Conservation (phyloP, 768 basidiomycete genomes). For the Tulasnella sp. region DNA sequence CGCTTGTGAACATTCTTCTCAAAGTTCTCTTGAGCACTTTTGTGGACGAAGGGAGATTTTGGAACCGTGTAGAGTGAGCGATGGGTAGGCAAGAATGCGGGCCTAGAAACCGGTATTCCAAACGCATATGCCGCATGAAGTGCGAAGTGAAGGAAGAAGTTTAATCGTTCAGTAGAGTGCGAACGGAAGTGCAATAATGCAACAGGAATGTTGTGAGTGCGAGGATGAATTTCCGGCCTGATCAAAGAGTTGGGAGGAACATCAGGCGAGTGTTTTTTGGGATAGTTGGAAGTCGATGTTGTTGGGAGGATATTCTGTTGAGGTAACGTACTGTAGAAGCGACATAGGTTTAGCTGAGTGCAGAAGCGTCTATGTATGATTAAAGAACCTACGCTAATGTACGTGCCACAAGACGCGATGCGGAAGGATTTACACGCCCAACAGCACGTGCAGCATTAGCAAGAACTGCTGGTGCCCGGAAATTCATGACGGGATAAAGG, state of each 20-base stretch:
- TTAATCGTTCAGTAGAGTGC: conserved; percentile 50
- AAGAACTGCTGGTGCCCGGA: too few relatives aligned
- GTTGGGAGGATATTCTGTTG: too few relatives aligned
- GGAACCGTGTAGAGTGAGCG: conserved; percentile 77
- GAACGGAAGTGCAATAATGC: conserved; percentile 76
- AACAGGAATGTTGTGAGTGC: conserved; percentile 53
- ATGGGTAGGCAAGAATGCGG: conserved; percentile 54
- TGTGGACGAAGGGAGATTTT: conserved; percentile 77
- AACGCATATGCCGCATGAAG: conserved; percentile 74
- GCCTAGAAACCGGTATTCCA: conserved; percentile 59
- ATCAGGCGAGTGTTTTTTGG: too few relatives aligned
- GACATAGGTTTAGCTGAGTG: too few relatives aligned
- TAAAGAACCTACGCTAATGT: too few relatives aligned
- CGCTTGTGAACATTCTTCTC: conserved; percentile 73
- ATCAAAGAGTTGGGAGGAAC: conserved; percentile 13
- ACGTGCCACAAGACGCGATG: too few relatives aligned
- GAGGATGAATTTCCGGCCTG: conserved; percentile 1
- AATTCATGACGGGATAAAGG: too few relatives aligned
- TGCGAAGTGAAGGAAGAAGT: conserved; percentile 73
- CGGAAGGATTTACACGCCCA: too few relatives aligned
- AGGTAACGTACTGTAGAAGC: too few relatives aligned
- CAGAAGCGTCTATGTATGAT: too few relatives aligned
- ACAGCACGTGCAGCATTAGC: too few relatives aligned
- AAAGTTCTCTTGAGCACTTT: conserved; percentile 94
- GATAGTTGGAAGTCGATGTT: too few relatives aligned